Evolutionary conservation across 139 green algal genomes (phyloP), one percentile per base, ranked within the genome.

Genomic region (Bryopsis sp.): DNA sequence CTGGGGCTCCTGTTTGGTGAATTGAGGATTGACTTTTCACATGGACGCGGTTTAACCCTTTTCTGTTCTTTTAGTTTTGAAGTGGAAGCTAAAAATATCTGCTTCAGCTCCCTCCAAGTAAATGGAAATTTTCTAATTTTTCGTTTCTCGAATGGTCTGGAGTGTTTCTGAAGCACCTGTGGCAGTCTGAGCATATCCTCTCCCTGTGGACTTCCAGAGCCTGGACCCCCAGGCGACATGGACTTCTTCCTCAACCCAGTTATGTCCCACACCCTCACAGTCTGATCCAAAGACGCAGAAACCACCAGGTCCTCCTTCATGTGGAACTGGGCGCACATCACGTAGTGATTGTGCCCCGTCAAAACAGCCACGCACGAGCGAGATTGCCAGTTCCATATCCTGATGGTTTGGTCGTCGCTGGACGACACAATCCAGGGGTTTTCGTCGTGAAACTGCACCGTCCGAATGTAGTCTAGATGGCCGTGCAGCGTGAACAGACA

Each of bases 261-360:
- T 58, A 99, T 98, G 81, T 99, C 95, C 95, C 95, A 99, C 32
- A 99, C 95, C 1, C 95, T 82, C 36, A 98, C 90, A 2, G 92
- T 98, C 76, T 97, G 94, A 78, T 98, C 91, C 71, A 97, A 76
- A 8, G 86, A 95, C 0, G 91, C 92, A 2, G 86, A 95, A 28
- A 96, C 93, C 2, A 94, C 86, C 61, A 94, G 78, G 74, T 97
- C 93, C 61, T 97, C 93, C 78, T 97, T 97, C 35, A 86, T 79
- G 81, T 99, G 95, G 79, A 99, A 99, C 48, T 78, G 75, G 7
- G 95, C 95, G 72, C 92, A 99, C 95, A 99, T 99, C n/a, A 99
- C 95, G 72, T 99, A 99, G 79, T 99, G 95, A 74, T 99, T 99
- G 85, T 99, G 95, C 4, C 95, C 94, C 6, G 95, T 99, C 43